Conservation (phyloP, 1,284 basidiomycete species). For the Austroboletus sp. region DNA sequence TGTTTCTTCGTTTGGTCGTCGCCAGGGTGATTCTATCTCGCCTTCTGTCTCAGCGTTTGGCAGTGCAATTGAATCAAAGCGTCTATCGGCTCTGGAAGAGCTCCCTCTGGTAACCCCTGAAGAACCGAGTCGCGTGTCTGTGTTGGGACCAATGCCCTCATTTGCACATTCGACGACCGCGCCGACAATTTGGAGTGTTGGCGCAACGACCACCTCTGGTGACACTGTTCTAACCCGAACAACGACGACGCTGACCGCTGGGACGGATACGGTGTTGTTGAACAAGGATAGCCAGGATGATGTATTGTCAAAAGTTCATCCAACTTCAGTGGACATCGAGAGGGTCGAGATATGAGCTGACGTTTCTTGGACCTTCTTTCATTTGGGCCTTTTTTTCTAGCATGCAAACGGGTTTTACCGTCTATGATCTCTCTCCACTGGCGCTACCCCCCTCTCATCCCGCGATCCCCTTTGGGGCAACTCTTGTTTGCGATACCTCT, state of each 20-base stretch:
- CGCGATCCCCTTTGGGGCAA: neutral
- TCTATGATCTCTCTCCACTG: neutral
- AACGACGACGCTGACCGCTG: slow-evolving; percentile 20
- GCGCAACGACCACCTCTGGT: slow-evolving; percentile 29
- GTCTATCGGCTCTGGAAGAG: slow-evolving; percentile 22
- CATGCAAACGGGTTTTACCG: slow-evolving; percentile 1
- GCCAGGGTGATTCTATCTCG: slow-evolving; percentile 27
- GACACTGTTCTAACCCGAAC: slow-evolving; percentile 28
- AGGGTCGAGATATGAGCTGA: slow-evolving; percentile 6
- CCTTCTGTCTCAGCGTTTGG: slow-evolving; percentile 40
- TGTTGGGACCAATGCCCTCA: slow-evolving; percentile 32
- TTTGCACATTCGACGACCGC: slow-evolving; percentile 24
- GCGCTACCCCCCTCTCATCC: slow-evolving; percentile 10
- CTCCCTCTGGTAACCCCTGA: slow-evolving; percentile 13
- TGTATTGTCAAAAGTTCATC: slow-evolving; percentile 7
- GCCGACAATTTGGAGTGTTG: slow-evolving; percentile 31
- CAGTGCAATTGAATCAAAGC: slow-evolving; percentile 12
- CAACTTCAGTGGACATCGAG: slow-evolving; percentile 26
- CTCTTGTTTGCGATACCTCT: slow-evolving; percentile 14
- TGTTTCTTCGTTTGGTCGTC: slow-evolving; percentile 46
- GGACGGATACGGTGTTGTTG: slow-evolving; percentile 7
- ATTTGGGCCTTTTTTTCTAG: neutral
- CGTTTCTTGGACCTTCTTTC: neutral
- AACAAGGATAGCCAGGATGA: slow-evolving; percentile 12
- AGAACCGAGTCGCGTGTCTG: slow-evolving; percentile 29